A percentile compares a stretch with the other conserved stretches of the same genome.
These are phyloP conservation scores for Hirsutella minnesotensis DNA, from an alignment of 2,329 filamentous ascomycete genomes.

Conservation along the genomic window DNA sequence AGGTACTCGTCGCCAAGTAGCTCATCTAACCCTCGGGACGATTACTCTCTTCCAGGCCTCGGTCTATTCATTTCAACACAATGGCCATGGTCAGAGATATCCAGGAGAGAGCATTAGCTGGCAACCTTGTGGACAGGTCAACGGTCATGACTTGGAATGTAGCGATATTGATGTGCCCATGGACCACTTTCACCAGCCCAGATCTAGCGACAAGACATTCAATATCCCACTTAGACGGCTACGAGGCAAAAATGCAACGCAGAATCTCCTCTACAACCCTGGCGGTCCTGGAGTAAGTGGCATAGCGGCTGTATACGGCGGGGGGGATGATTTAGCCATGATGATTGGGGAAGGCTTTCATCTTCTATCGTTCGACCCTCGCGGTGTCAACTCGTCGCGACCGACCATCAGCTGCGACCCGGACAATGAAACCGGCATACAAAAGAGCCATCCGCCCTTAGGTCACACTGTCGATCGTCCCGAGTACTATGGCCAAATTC, in stretches of 20 bases:
- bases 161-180: constrained; percentile 31
- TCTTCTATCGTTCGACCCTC: constrained; percentile 34
- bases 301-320: constrained; percentile 20
- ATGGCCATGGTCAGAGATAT: constrained; percentile 10
- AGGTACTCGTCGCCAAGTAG: no score
- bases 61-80: background rate
- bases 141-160: constrained; percentile 27
- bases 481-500: constrained; percentile 28
- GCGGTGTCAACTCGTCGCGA: constrained; percentile 24
- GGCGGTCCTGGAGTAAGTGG: constrained; percentile 36
- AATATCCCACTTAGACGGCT: constrained; percentile 30
- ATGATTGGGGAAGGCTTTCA: constrained; percentile 31
- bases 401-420: constrained; percentile 27
- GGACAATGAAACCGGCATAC: constrained; percentile 16
- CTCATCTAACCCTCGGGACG: background rate
- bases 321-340: constrained; percentile 21
- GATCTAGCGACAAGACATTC: constrained; percentile 26
- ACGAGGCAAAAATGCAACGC: constrained; percentile 26
- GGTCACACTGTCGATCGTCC: constrained; percentile 19
- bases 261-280: constrained; percentile 34
- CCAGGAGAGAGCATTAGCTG: constrained; percentile 24
- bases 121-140: constrained; percentile 25
- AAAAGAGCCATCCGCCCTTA: constrained; percentile 16
- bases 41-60: background rate
- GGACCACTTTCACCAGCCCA: constrained; percentile 28